Evolutionary conservation across 2,329 filamentous ascomycete species (phyloP).

Genomic region (Alternaria incomplexa): DNA sequence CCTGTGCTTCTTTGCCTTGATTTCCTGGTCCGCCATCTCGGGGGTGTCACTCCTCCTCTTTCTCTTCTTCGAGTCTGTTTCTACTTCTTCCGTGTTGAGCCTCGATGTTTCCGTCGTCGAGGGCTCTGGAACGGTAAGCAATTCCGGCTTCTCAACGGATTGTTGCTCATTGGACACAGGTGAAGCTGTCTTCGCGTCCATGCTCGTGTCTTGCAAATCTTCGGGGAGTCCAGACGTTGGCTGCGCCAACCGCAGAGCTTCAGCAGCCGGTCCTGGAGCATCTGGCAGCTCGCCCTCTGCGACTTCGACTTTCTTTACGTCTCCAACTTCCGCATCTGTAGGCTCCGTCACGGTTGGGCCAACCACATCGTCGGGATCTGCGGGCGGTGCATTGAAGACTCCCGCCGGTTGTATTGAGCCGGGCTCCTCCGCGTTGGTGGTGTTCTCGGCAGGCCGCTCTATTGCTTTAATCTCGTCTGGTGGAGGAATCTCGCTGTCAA

Average conservation of each 20-base stretch:
- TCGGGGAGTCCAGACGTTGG: constrained; percentile 5
- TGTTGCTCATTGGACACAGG: constrained; percentile 32
- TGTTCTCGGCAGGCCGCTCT: constrained; percentile 22
- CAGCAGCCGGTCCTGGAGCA: constrained; percentile 30
- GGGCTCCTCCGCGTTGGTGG: constrained; percentile 21
- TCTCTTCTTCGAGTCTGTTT: constrained; percentile 49
- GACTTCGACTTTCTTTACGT: constrained; percentile 1
- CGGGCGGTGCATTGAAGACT: constrained; percentile 21
- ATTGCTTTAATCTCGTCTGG: constrained; percentile 19
- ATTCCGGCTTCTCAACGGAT: constrained; percentile 41
- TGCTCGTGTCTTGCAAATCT: constrained; percentile 3
- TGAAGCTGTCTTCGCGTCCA: constrained; percentile 24
- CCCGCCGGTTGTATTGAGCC: constrained; percentile 21
- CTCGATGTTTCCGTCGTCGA: constrained; percentile 42
- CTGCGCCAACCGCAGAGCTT: constrained; percentile 22
- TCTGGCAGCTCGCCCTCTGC: constrained; percentile 22
- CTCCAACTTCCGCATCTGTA: constrained; percentile 17
- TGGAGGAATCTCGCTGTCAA: constrained; percentile 25
- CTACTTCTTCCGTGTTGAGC: constrained; percentile 45
- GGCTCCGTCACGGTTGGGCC: constrained; percentile 25
- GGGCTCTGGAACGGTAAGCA: constrained; percentile 30
- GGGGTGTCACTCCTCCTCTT: constrained; percentile 52
- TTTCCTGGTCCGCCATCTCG: constrained; percentile 40
- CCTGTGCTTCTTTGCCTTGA: constrained; percentile 53
- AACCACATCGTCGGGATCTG: constrained; percentile 24